Evolutionary conservation across 1,284 basidiomycete genomes (phyloP).

Genomic region (Leccinum ponderosum): DNA sequence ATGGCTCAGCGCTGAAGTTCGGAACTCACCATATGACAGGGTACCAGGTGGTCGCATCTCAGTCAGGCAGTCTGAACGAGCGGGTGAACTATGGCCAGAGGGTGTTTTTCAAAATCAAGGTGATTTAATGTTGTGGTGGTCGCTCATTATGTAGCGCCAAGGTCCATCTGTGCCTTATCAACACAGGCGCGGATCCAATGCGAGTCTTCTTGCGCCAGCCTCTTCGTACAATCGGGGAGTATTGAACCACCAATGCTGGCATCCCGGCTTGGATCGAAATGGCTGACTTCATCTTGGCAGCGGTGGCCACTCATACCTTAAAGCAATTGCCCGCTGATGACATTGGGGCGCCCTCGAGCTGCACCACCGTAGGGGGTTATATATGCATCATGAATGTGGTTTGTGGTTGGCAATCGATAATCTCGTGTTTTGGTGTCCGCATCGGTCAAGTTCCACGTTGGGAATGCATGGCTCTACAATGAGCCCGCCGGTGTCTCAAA

Average conservation of each 20-base stretch:
- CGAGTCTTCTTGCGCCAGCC: background rate
- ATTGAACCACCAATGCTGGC: background rate
- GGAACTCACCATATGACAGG: background rate
- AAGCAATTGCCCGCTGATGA: conserved; percentile 2
- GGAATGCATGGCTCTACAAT: background rate
- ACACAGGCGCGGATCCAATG: background rate
- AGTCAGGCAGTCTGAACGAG: background rate
- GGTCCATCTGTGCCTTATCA: background rate
- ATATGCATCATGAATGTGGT: background rate
- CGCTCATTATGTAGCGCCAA: background rate
- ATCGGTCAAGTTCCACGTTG: background rate
- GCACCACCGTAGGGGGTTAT: background rate
- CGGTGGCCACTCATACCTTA: background rate
- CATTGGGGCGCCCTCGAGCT: conserved; percentile 1
- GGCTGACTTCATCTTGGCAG: background rate
- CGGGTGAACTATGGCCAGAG: background rate
- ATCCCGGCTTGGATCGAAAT: background rate
- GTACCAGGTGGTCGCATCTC: background rate
- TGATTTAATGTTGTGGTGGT: background rate
- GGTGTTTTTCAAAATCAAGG: background rate
- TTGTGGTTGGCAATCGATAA: conserved; percentile 2
- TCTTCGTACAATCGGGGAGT: background rate
- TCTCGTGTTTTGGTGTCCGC: background rate
- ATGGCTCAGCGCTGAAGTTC: background rate
- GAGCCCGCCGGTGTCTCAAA: background rate